phyloP scores from a whole-genome alignment of 257 asterid genomes.

The Rhazya stricta region DNA sequence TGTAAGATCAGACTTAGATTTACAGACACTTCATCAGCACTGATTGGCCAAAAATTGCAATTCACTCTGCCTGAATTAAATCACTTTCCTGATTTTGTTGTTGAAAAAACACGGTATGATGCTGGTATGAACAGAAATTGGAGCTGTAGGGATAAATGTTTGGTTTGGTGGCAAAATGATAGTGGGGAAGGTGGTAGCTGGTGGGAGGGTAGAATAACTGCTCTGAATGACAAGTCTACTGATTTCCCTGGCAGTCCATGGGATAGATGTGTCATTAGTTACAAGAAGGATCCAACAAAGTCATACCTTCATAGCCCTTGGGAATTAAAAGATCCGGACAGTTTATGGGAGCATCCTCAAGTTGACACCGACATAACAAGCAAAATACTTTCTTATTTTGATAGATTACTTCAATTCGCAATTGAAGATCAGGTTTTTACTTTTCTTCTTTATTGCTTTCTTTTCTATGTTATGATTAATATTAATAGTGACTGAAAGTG shows the following conservation, averaged over 20 bases:
- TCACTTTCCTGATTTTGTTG: slow-evolving; percentile 76
- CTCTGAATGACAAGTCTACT: slow-evolving; percentile 46
- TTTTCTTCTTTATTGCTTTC: slow-evolving; percentile 3
- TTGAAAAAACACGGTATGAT: slow-evolving; percentile 68
- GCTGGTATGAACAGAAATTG: slow-evolving; percentile 64
- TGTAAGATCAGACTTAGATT: slow-evolving; percentile 66
- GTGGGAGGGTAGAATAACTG: slow-evolving; percentile 71
- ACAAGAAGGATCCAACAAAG: slow-evolving; percentile 34
- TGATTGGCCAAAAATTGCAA: slow-evolving; percentile 42
- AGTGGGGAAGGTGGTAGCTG: slow-evolving; percentile 60
- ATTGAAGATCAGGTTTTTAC: slow-evolving; percentile 53
- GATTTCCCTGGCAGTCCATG: slow-evolving; percentile 88
- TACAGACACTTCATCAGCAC: slow-evolving; percentile 39
- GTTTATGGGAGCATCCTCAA: slow-evolving; percentile 48
- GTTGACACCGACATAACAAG: slow-evolving; percentile 36
- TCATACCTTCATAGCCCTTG: slow-evolving; percentile 68
- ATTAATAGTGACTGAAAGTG: neutral
- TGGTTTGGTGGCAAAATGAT: slow-evolving; percentile 85
- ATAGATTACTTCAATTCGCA: slow-evolving; percentile 40
- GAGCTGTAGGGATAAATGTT: slow-evolving; percentile 57
- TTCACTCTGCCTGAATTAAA: slow-evolving; percentile 65
- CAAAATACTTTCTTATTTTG: slow-evolving; percentile 37
- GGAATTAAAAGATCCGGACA: slow-evolving; percentile 74
- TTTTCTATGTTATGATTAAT: neutral
- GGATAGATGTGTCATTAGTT: slow-evolving; percentile 66